phyloP scores from a whole-genome alignment of 352 stramenopile species.

The Pythium periplocum region DNA sequence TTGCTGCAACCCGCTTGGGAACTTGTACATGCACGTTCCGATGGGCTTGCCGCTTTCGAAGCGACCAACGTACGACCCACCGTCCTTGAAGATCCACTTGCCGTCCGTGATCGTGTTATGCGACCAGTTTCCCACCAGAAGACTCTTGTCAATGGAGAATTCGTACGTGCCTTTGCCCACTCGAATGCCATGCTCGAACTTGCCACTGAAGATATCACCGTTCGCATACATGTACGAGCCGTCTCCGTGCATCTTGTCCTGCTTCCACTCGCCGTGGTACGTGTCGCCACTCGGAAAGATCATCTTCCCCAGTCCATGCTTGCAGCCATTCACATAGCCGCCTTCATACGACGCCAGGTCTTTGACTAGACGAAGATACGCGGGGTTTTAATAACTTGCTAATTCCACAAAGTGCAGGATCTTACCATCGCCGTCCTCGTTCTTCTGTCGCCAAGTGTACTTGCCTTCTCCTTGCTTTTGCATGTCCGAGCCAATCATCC shows the following conservation, averaged over 20 bases:
- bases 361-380: constrained; percentile 35
- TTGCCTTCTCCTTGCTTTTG: constrained; percentile 85
- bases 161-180: constrained; percentile 87
- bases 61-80: constrained; percentile 69
- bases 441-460: constrained; percentile 82
- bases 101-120: constrained; percentile 84
- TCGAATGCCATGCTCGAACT: constrained; percentile 77
- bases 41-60: constrained; percentile 87
- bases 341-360: constrained; percentile 81
- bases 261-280: constrained; percentile 88
- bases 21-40: constrained; percentile 84
- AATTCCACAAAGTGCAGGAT: neutral
- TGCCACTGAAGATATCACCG: constrained; percentile 89
- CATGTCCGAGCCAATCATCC: constrained; percentile 63
- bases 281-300: constrained; percentile 86
- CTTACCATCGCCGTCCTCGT: constrained; percentile 54
- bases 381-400: neutral
- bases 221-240: constrained; percentile 91
- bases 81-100: constrained; percentile 90
- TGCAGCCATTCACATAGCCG: constrained; percentile 79
- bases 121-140: constrained; percentile 84
- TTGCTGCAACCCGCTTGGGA: constrained; percentile 82
- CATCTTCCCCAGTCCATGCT: constrained; percentile 89
- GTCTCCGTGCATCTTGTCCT: constrained; percentile 83
- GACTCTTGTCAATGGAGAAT: constrained; percentile 73